Conservation (phyloP, 768 basidiomycete genomes). For the Wakefieldia striispora region DNA sequence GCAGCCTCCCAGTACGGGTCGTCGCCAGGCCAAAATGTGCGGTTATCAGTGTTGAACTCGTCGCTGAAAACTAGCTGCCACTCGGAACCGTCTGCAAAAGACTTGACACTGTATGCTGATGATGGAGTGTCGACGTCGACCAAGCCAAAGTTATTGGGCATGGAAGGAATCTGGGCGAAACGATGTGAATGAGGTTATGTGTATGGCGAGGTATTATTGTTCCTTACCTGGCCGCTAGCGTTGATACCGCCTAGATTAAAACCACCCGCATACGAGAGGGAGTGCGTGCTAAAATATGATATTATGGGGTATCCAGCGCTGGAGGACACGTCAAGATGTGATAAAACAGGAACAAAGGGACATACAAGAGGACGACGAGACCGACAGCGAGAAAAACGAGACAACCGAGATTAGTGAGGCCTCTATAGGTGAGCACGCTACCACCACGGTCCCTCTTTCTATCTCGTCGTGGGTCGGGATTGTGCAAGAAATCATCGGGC, state of each 20-base stretch:
- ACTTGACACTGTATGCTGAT: constrained; percentile 49
- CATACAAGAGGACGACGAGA: constrained; percentile 60
- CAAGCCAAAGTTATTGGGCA: constrained; percentile 63
- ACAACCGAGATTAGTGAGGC: constrained; percentile 71
- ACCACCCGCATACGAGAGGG: constrained; percentile 50
- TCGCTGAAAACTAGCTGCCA: constrained; percentile 81
- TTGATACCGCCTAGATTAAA: constrained; percentile 81
- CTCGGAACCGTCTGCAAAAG: constrained; percentile 51
- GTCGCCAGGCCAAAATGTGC: constrained; percentile 77
- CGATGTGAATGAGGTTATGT: neutral
- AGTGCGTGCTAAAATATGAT: constrained; percentile 49
- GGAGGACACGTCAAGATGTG: constrained; percentile 1
- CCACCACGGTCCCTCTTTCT: constrained; percentile 52
- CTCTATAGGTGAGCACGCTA: constrained; percentile 64
- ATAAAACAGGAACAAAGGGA: neutral
- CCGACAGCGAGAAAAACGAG: constrained; percentile 53
- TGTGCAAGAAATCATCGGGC: constrained; percentile 71
- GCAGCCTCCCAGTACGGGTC: constrained; percentile 90
- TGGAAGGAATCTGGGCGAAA: constrained; percentile 47
- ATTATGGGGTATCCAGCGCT: constrained; percentile 67
- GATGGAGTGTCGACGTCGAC: constrained; percentile 77
- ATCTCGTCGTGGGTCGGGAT: constrained; percentile 66
- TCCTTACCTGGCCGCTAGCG: constrained; percentile 61
- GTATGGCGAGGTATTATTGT: neutral
- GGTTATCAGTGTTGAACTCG: constrained; percentile 79